Evolutionary conservation across 202 grass and related monocot genomes (phyloP), one percentile per base, ranked within the genome.

Genomic region (Zizania palustris): DNA sequence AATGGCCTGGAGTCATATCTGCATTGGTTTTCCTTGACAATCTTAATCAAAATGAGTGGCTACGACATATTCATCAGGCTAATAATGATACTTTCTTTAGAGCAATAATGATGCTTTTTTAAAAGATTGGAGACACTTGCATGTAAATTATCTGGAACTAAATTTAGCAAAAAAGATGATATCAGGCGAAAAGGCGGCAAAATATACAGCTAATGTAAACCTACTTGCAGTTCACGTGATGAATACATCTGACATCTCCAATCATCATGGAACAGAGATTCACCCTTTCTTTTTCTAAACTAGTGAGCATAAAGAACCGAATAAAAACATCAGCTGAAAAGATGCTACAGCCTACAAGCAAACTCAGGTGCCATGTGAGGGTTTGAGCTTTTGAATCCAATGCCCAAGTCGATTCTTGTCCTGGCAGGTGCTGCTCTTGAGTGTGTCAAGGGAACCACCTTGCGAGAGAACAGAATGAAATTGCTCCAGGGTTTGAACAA

Each of bases 331-430:
- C 6, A 79, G 83, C 59, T 73, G 71, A 11, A 76, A 77, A 28
- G 67, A 89, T 72, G 73, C 83, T 74, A 55, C 5, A 51, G 51
- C 3, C 51, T 55, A 82, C 14, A 40, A 63, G n/a, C 28, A 48
- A 48, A 66, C 13, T 88, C 82, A 67, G 51, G 36, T 60, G 72
- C 71, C 54, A 14, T 88, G 85, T 1, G 56, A 63, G 2, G 65
- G 59, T 45, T 92, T 98, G 60, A 98, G 87, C 36, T 92, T 95
- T 35, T 86, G 85, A 60, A 98, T 83, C 95, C 92, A 90, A 36
- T 92, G 85, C 79, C 55, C 63, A n/a, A 95, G 34, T 41, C 85
- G 76, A 55, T 88, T 95, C 15, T 88, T 85, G 64, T 90, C 91
- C 74, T 88, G 77, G 80, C 69, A 86, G 49, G 39, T 86, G 63